A percentile compares a stretch with the other conserved stretches of the same genome.
Conservation (phyloP, 352 stramenopile genomes). For the Phytopythium sindhum region DNA sequence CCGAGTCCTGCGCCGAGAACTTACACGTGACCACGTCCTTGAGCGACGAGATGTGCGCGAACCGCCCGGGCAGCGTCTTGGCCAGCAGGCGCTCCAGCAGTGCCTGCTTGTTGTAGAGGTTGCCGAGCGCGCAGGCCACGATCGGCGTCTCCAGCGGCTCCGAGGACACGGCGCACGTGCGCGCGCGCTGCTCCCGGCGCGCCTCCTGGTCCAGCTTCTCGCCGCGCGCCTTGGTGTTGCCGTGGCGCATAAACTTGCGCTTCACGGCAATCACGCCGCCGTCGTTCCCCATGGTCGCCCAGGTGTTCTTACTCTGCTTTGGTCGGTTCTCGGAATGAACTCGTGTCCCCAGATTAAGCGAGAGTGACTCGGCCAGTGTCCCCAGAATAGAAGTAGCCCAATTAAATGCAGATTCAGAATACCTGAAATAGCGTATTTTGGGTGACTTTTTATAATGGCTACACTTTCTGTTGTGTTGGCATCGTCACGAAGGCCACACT, state of each 20-base stretch:
- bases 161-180: slow-evolving; percentile 81
- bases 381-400: too few relatives aligned
- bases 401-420: too few relatives aligned
- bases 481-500: too few relatives aligned
- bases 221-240: slow-evolving; percentile 62
- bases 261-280: slow-evolving; percentile 93
- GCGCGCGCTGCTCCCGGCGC: slow-evolving; percentile 49
- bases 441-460: too few relatives aligned
- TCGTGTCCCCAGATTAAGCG: too few relatives aligned
- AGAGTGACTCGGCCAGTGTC: too few relatives aligned
- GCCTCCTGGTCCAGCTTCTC: slow-evolving; percentile 68
- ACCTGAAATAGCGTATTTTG: too few relatives aligned
- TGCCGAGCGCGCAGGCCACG: slow-evolving; percentile 85
- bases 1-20: slow-evolving; percentile 22
- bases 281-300: slow-evolving; percentile 86
- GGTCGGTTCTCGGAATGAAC: too few relatives aligned
- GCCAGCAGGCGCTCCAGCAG: slow-evolving; percentile 83
- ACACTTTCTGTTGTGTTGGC: too few relatives aligned
- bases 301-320: neutral
- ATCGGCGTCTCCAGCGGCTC: slow-evolving; percentile 81
- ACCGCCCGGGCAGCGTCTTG: slow-evolving; percentile 63
- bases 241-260: slow-evolving; percentile 92
- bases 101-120: slow-evolving; percentile 92
- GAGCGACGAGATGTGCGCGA: slow-evolving; percentile 80
- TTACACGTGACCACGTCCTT: slow-evolving; percentile 86